Conservation (phyloP, 495 filamentous ascomycete genomes). For the Penicillium tannophilum region DNA sequence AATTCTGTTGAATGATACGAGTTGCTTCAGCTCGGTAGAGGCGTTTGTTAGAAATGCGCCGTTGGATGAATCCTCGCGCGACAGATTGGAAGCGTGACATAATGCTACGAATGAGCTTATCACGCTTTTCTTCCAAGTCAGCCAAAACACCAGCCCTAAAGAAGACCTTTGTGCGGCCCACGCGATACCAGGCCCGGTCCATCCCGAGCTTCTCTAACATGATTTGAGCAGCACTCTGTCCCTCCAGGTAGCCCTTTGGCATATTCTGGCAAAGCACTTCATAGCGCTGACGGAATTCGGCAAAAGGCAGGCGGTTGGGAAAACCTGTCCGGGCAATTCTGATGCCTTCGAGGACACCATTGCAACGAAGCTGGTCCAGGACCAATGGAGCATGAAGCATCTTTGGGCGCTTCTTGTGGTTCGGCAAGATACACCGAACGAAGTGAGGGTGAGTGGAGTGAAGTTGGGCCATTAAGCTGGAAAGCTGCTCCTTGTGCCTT, state of each 20-base stretch:
- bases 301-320: conserved; percentile 88
- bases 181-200: conserved; percentile 83
- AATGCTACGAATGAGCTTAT: conserved; percentile 87
- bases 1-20: conserved; percentile 91
- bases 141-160: conserved; percentile 96
- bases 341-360: conserved; percentile 98
- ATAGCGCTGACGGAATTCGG: conserved; percentile 94
- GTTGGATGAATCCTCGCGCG: conserved; percentile 84
- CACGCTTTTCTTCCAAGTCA: conserved; percentile 93
- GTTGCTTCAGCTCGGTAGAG: conserved; percentile 94
- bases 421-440: conserved; percentile 95
- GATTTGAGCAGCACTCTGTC: conserved; percentile 77
- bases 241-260: conserved; percentile 89
- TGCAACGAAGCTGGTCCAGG: conserved; percentile 93
- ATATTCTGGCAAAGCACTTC: conserved; percentile 92
- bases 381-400: conserved; percentile 86
- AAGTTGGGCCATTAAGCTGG: conserved; percentile 92
- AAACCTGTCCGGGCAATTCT: conserved; percentile 98
- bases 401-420: conserved; percentile 98
- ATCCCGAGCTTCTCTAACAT: conserved; percentile 90
- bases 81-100: conserved; percentile 93
- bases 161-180: conserved; percentile 97
- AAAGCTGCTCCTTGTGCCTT: conserved; percentile 94
- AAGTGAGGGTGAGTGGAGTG: conserved; percentile 98
- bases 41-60: conserved; percentile 85